Conservation (phyloP, 1,284 basidiomycete species). For the Ustilago hordei region DNA sequence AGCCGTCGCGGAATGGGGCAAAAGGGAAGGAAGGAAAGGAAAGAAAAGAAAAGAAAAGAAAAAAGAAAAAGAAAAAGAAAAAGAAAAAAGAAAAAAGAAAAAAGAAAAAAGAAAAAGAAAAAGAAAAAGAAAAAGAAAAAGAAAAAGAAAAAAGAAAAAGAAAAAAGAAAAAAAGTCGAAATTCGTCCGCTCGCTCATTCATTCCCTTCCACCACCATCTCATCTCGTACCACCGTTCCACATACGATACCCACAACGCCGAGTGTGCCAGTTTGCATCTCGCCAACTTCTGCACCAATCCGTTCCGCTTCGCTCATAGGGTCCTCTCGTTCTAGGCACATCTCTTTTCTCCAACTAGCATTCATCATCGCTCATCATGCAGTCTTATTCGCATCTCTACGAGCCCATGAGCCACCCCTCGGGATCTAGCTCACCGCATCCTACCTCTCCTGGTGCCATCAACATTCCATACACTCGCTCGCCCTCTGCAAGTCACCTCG, state of each 20-base stretch:
- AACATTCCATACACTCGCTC: constrained; percentile 46
- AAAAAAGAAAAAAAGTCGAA: constrained; percentile 4
- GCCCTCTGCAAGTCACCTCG: constrained; percentile 33
- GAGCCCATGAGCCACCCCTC: constrained; percentile 33
- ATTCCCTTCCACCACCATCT: constrained; percentile 2
- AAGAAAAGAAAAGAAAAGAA: background rate
- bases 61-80: background rate
- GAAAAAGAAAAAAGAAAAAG: background rate
- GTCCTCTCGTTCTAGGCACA: background rate
- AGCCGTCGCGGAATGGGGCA: constrained; percentile 6
- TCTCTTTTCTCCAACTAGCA: background rate
- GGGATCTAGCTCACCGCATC: constrained; percentile 35
- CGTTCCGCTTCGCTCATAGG: constrained; percentile 3
- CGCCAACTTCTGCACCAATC: background rate
- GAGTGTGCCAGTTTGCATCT: constrained; percentile 4
- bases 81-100: background rate
- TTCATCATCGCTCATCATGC: constrained; percentile 21
- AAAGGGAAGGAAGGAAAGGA: background rate
- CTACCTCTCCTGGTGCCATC: constrained; percentile 44
- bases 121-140: background rate
- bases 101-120: background rate
- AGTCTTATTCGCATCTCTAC: constrained; percentile 52
- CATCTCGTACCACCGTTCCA: background rate
- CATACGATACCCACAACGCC: background rate
- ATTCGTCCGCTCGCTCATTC: background rate